Evolutionary conservation across 345 rosid species (phyloP).

Genomic region (Trapa bicornis): DNA sequence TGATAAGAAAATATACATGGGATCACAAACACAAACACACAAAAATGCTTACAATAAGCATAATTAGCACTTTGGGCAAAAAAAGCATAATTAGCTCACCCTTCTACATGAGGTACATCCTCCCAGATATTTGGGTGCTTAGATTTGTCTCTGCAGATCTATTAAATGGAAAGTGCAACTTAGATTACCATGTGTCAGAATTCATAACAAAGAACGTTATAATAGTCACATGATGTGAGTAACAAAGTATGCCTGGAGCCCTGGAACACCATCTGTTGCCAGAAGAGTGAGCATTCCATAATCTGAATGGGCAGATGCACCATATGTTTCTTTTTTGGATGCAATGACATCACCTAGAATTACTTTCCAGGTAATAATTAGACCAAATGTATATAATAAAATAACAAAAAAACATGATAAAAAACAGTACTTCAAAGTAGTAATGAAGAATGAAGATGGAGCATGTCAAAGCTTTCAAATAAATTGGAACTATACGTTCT

Average conservation of each 20-base stretch:
- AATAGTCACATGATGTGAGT: background rate
- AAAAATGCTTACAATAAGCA: no score
- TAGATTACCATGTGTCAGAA: background rate
- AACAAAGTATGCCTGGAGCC: constrained; percentile 46
- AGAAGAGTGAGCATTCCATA: constrained; percentile 78
- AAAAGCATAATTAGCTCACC: constrained; percentile 30
- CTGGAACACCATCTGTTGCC: constrained; percentile 65
- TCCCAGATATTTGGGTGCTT: constrained; percentile 52
- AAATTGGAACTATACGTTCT: no score
- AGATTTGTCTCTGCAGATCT: constrained; percentile 70
- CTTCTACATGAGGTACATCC: constrained; percentile 42
- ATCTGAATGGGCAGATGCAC: constrained; percentile 83
- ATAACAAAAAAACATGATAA: background rate
- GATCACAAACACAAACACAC: no score
- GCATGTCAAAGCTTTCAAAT: no score
- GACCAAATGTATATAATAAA: background rate
- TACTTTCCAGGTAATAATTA: background rate
- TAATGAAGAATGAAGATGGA: no score
- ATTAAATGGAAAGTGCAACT: constrained; percentile 3
- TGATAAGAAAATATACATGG: no score
- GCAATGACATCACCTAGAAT: constrained; percentile 32
- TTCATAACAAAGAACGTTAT: no score
- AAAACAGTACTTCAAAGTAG: background rate
- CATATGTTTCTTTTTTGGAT: constrained; percentile 38
- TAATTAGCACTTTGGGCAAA: background rate